Percentiles rank a stretch among this genome's conserved stretches.
phyloP scores from a whole-genome alignment of 345 rosid genomes.

The Sonneratia alba region DNA sequence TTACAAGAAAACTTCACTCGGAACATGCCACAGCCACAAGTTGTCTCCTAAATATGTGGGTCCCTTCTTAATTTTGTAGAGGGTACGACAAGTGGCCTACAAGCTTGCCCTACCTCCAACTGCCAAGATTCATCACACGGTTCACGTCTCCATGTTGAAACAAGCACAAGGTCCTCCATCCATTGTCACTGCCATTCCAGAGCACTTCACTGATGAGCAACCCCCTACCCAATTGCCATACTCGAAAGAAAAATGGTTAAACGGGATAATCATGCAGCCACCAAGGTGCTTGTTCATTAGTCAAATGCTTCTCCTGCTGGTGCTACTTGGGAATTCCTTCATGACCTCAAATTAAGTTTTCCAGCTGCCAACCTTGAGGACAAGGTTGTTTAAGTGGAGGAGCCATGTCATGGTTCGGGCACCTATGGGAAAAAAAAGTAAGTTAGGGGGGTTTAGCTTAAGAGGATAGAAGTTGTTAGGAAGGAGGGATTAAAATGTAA shows the following conservation, averaged over 20 bases:
- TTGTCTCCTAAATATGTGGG: neutral
- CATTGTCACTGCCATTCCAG: neutral
- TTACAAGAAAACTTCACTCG: neutral
- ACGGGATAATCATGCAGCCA: neutral
- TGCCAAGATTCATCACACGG: neutral
- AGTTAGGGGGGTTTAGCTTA: too few relatives aligned
- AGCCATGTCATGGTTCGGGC: too few relatives aligned
- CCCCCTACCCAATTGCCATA: neutral
- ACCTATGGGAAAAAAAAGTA: too few relatives aligned
- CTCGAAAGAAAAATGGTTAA: neutral
- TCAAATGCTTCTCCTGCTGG: neutral
- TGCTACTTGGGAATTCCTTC: neutral
- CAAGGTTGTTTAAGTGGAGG: constrained; percentile 24
- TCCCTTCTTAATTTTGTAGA: neutral
- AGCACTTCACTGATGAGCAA: too few relatives aligned
- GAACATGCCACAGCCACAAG: neutral
- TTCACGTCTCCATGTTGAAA: neutral
- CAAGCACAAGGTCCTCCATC: neutral
- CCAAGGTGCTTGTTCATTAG: neutral
- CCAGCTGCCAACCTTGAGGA: neutral
- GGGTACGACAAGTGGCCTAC: neutral
- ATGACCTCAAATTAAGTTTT: neutral
- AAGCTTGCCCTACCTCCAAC: neutral
- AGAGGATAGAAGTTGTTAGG: too few relatives aligned
- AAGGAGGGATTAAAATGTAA: too few relatives aligned